Conservation (phyloP, 176 grass and related monocot species). For the Raddia guianensis region DNA sequence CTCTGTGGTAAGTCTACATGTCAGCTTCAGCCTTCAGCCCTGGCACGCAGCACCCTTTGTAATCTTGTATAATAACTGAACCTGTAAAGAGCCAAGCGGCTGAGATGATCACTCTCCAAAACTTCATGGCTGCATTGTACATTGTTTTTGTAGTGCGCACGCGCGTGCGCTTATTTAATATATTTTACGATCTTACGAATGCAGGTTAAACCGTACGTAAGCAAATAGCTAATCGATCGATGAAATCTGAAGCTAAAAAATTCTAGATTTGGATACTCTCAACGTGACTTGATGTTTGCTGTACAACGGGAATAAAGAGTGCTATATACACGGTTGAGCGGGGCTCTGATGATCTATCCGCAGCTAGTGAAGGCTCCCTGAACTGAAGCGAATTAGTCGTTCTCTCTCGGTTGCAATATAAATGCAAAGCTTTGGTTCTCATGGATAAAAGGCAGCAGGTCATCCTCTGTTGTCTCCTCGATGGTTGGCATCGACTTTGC, state of each 20-base stretch:
- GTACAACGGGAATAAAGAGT: constrained; percentile 14
- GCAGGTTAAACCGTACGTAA: neutral
- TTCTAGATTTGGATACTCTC: neutral
- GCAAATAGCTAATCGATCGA: neutral
- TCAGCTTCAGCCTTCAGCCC: constrained; percentile 22
- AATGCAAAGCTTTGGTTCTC: constrained; percentile 74
- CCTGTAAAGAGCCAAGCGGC: constrained; percentile 39
- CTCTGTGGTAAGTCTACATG: constrained; percentile 6
- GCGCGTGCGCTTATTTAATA: no score
- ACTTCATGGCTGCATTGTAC: neutral
- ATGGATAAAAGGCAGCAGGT: constrained; percentile 60
- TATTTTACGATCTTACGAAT: no score
- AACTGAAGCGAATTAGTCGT: neutral
- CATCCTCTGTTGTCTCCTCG: constrained; percentile 61
- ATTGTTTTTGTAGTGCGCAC: neutral
- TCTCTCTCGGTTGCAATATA: constrained; percentile 63
- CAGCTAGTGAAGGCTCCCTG: neutral
- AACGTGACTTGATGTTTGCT: constrained; percentile 4
- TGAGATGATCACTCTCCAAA: constrained; percentile 26
- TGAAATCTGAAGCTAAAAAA: constrained; percentile 9
- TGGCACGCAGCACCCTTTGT: constrained; percentile 19
- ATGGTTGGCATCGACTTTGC: constrained; percentile 66
- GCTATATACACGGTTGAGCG: constrained; percentile 2
- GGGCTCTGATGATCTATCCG: neutral
- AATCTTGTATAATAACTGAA: constrained; percentile 31